Evolutionary conservation across 805 yeast genomes (phyloP).

Genomic region (Yamadazyma scolyti): DNA sequence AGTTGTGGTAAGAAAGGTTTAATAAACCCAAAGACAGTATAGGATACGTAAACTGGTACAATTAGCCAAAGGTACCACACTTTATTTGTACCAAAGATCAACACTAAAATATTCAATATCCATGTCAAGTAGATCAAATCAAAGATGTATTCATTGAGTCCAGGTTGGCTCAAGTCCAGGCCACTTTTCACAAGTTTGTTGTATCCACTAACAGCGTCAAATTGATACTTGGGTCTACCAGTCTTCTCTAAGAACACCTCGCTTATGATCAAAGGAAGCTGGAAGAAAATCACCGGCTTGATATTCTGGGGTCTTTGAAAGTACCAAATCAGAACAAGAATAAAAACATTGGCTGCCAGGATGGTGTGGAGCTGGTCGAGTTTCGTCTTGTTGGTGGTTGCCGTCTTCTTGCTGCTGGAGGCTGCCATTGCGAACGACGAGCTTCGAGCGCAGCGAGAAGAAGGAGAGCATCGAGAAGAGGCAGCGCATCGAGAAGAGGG

Average conservation of each 20-base stretch:
- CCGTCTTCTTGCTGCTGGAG: slow-evolving; percentile 52
- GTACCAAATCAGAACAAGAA: slow-evolving; percentile 29
- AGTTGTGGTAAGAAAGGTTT: slow-evolving; percentile 7
- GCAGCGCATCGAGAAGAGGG: too few species aligned
- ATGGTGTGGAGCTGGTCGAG: slow-evolving; percentile 41
- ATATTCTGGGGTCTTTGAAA: slow-evolving; percentile 45
- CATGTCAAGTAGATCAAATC: slow-evolving; percentile 67
- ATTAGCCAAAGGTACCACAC: slow-evolving; percentile 55
- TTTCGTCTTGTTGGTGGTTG: slow-evolving; percentile 33
- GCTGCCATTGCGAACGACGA: slow-evolving; percentile 67
- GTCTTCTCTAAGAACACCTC: slow-evolving; percentile 53
- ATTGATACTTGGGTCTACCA: slow-evolving; percentile 54
- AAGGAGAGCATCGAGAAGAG: too few species aligned
- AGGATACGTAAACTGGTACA: slow-evolving; percentile 51
- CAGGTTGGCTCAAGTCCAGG: slow-evolving; percentile 56
- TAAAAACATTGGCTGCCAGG: slow-evolving; percentile 29
- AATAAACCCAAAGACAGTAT: slow-evolving; percentile 42
- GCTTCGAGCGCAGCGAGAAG: too few species aligned
- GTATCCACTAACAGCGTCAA: slow-evolving; percentile 22
- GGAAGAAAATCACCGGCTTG: slow-evolving; percentile 34
- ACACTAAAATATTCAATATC: slow-evolving; percentile 51
- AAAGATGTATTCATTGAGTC: slow-evolving; percentile 70
- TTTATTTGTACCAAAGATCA: slow-evolving; percentile 51
- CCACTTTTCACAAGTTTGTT: slow-evolving; percentile 49
- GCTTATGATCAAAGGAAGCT: slow-evolving; percentile 37